Percentiles rank a stretch among this genome's conserved stretches.
Conservation (phyloP, 1,284 basidiomycete genomes). For the Tylopilus sp. region DNA sequence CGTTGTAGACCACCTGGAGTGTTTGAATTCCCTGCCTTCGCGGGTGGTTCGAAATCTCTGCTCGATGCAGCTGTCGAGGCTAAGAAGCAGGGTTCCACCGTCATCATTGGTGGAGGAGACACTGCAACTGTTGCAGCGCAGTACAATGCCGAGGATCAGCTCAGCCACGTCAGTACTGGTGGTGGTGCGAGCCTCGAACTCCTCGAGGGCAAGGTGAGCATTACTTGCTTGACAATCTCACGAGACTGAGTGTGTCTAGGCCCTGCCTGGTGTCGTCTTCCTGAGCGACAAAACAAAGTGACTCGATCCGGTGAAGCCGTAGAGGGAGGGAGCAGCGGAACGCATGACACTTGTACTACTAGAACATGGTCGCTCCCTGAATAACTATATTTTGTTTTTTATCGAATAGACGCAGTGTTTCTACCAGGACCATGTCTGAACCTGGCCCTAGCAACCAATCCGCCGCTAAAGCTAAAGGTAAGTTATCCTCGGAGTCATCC, state of each 20-base stretch:
- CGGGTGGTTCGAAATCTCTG: constrained; percentile 80
- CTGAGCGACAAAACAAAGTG: constrained; percentile 26
- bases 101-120: constrained; percentile 94
- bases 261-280: constrained; percentile 27
- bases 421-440: constrained; percentile 15
- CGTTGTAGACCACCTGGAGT: constrained; percentile 84
- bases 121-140: constrained; percentile 90
- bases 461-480: constrained; percentile 6
- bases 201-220: constrained; percentile 87
- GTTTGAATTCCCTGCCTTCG: constrained; percentile 94
- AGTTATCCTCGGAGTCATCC: constrained; percentile 5
- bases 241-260: constrained; percentile 20
- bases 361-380: not conserved
- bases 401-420: constrained; percentile 4
- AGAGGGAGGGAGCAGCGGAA: constrained; percentile 9
- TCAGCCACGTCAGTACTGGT: constrained; percentile 96
- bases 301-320: constrained; percentile 7
- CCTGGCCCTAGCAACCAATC: constrained; percentile 14
- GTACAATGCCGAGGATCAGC: constrained; percentile 77
- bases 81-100: constrained; percentile 81
- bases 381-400: constrained; percentile 23
- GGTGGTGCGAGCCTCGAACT: constrained; percentile 96
- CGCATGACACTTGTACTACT: constrained; percentile 9
- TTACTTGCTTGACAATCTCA: not conserved
- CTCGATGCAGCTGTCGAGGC: constrained; percentile 89